Base-by-base conservation (phyloP, 2,329 filamentous ascomycete species). In the Penicillium sp. region DNA sequence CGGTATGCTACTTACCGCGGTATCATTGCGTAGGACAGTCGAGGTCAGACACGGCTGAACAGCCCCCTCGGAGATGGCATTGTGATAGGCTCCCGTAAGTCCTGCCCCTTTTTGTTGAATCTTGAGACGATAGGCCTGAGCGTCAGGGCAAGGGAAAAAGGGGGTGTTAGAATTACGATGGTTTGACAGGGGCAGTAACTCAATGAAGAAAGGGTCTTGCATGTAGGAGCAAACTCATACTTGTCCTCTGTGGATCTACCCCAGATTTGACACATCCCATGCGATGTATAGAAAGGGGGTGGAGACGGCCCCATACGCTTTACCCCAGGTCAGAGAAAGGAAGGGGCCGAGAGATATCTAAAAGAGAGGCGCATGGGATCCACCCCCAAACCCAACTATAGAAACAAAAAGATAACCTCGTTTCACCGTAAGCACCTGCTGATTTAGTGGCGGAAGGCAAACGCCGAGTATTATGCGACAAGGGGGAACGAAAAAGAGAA, bases 231-330 rank as follows among this genome's bases (percentile, higher is more conserved):
- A n/a, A n/a, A 37, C 9, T 1, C 7, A n/a, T 19, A 11, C 35
- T 39, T 39, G 16, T 13, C 19, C 35, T 51, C 48, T 45, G 52
- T 49, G 31, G 52, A 52, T 55, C 57, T 58, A 58, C 59, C 59
- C 59, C 59, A 39, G 57, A 56, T 58, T 58, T 16, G 19, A 41
- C 3, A 41, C 19, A 41, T 41, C 39, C 19, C n/a, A 41, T 41
- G 39, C 39, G 22, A 41, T 41, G 39, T 41, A 22, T 13, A 41
- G 39, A 22, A 39, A 41, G 19, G 39, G 37, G 19, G 39, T 39
- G 35, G n/a, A 19, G 39, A 22, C 19, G 19, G 39, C 39, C 39
- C 39, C 39, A 41, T 41, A 21, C 39, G 21, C 39, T 41, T 41
- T 41, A 41, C 35, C 16, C 35, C 39, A 22, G 39, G 37, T 39